Evolutionary conservation across 139 green algal genomes (phyloP), one percentile per base, ranked within the genome.

Genomic region (Chlorella sp.): DNA sequence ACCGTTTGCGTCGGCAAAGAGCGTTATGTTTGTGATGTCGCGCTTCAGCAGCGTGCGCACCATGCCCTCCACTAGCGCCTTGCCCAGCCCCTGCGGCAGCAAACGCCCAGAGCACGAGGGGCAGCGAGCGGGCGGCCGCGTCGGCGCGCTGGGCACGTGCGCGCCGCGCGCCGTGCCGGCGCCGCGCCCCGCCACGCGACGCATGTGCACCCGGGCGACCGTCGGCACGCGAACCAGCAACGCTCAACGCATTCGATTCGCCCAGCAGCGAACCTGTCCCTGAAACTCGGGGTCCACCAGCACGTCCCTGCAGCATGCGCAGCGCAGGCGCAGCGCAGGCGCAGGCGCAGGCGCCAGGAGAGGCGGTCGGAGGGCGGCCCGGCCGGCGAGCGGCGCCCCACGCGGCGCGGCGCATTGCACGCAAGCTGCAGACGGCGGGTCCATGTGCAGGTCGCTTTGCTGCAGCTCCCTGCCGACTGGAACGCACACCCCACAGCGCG

Each of bases 1-100:
- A 71, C 73, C 88, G 69, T 96, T 89, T 6, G 83, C 74, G 60
- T 99, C 95, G 1, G 95, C 95, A 86, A 99, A 99, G 9, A 99
- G 85, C 7, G 94, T 98, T 83, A 99, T 98, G 89, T 98, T 99
- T 56, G 74, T 86, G 56, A 99, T 98, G 68, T 98, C 95, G 19
- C 83, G 71, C 35, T 87, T 86, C 71, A 98, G 77, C 77, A 98
- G 81, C 27, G 96, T 79, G 33, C 89, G 72, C 65, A 95, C 87
- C 87, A 96, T 95, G 51, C 96, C 86, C 84, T 97, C 91, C 79
- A 99, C 91, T 9, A 99, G 82, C 1, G 93, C 92, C 78, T 97
- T 98, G 51, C 95, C 95, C 65, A 98, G 79, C 11, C 95, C 95
- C 80, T 97, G 86, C 11, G 86, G 83, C 78, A 88, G 67, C 5